Evolutionary conservation across 2,329 filamentous ascomycete species (phyloP).

Genomic region (Zymoseptoria crescenta): DNA sequence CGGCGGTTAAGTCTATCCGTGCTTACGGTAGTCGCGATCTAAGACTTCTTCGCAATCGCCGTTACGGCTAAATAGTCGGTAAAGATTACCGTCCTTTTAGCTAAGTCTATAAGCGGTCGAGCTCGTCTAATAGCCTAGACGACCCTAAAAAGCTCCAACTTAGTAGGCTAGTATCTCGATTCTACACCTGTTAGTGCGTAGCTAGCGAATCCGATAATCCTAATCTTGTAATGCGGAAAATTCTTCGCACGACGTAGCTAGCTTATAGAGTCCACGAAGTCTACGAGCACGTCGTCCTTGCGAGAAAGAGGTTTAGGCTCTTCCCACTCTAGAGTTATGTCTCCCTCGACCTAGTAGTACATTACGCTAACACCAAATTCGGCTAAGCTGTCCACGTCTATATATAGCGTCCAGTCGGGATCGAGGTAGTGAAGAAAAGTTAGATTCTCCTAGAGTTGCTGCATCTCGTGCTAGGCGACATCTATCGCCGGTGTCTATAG

Average conservation of each 20-base stretch:
- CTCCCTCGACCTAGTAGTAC: not conserved
- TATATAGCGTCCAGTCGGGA: not conserved
- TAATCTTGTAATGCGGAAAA: not conserved
- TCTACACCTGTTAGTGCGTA: not conserved
- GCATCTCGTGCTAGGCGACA: not conserved
- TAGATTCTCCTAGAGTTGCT: not conserved
- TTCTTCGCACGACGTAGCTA: not conserved
- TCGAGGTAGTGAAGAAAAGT: not conserved
- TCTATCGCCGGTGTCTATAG: not conserved
- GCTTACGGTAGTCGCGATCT: not conserved
- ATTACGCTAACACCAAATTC: not conserved
- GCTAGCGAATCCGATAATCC: not conserved
- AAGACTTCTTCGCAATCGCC: no score
- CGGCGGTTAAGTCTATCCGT: not conserved
- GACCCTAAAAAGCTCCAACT: not conserved
- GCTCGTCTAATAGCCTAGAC: not conserved
- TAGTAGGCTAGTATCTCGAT: not conserved
- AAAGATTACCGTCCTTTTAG: not conserved
- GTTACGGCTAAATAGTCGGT: no score
- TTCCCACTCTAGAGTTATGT: not conserved
- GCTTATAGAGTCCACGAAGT: not conserved
- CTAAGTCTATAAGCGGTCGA: not conserved
- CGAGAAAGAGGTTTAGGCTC: not conserved
- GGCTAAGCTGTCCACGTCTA: not conserved
- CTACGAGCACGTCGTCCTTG: not conserved